A percentile compares a stretch with the other conserved stretches of the same genome.
Conservation (phyloP, 345 rosid species). For the Garcia nutans region DNA sequence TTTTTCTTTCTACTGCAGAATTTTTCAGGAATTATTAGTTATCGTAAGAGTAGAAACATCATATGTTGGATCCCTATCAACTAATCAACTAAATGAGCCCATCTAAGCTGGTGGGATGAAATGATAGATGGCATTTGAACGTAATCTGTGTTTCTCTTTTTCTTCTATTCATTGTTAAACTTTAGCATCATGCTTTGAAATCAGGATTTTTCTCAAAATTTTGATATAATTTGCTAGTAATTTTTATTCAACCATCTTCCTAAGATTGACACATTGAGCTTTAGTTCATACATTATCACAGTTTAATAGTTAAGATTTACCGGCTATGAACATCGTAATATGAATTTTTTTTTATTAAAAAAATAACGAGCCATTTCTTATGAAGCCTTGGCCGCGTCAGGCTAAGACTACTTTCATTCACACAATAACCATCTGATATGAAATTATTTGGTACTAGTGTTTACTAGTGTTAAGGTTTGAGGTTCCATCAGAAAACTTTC, state of each 20-base stretch:
- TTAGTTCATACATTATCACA: not conserved
- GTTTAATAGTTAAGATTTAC: not conserved
- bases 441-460: too few species aligned
- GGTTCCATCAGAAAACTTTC: too few species aligned
- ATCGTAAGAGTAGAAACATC: not conserved
- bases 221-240: too few species aligned
- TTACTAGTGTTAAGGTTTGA: too few species aligned
- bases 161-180: not conserved
- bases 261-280: not conserved
- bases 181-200: not conserved
- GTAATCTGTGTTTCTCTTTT: not conserved
- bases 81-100: not conserved
- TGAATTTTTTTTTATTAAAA: too few species aligned
- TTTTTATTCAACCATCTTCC: not conserved
- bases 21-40: not conserved
- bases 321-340: not conserved
- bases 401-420: too few species aligned
- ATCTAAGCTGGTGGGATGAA: not conserved
- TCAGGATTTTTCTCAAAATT: not conserved
- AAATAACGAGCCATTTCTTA: too few species aligned
- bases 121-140: not conserved
- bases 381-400: too few species aligned
- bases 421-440: too few species aligned
- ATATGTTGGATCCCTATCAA: not conserved
- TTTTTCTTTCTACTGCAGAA: not conserved